Conservation (phyloP, 2,329 filamentous ascomycete species). For the Pezicula radicicola region DNA sequence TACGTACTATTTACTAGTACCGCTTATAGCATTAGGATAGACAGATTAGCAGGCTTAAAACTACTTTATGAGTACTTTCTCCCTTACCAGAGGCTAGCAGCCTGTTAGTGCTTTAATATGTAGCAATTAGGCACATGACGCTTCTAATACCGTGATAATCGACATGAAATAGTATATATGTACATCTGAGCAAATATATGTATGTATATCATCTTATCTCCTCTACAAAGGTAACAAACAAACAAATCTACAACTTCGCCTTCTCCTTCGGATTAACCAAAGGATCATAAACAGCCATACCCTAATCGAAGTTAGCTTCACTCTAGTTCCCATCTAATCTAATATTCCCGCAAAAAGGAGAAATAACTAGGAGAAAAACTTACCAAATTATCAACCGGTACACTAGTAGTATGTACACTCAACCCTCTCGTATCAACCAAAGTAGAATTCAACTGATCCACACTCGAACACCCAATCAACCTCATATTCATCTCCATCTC, state of each 20-base stretch:
- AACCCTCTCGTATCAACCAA: constrained; percentile 77
- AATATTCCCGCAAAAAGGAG: background rate
- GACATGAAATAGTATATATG: too few relatives aligned
- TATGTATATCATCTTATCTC: background rate
- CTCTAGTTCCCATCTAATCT: background rate
- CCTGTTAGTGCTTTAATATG: too few relatives aligned
- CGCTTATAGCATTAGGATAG: too few relatives aligned
- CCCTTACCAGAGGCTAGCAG: too few relatives aligned
- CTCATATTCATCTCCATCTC: constrained; percentile 99
- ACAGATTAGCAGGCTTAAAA: too few relatives aligned
- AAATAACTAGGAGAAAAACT: constrained; percentile 8
- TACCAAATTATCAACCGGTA: constrained; percentile 58
- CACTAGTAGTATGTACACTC: constrained; percentile 52
- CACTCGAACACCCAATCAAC: constrained; percentile 72
- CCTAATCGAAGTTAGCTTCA: constrained; percentile 15
- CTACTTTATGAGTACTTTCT: too few relatives aligned
- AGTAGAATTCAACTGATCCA: constrained; percentile 77
- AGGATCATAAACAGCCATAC: constrained; percentile 37
- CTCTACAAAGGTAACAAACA: background rate
- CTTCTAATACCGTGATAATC: too few relatives aligned
- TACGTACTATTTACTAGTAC: too few relatives aligned
- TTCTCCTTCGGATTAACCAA: constrained; percentile 43
- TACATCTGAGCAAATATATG: too few relatives aligned
- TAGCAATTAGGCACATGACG: too few relatives aligned
- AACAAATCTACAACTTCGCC: constrained; percentile 39